Base-by-base conservation (phyloP, 2,329 filamentous ascomycete species). In the Beauveria sp. region DNA sequence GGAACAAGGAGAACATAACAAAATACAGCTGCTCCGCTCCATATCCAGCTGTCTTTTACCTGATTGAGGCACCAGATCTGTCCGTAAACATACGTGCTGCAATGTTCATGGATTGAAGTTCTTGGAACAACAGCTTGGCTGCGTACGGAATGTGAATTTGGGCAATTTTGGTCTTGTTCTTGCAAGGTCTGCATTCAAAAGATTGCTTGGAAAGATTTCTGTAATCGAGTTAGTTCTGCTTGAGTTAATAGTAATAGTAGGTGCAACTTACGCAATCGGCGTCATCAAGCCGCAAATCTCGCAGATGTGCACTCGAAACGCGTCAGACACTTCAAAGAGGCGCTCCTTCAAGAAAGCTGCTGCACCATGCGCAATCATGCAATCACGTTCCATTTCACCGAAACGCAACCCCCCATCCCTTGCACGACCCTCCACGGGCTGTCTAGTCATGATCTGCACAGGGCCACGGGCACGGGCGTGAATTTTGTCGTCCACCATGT, bases 401-500 rank as follows among this genome's bases (percentile, higher is more conserved):
- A 99, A 99, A 73, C 96, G 93, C 50, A 99, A 84, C 81, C 95
- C 95, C 83, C 95, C 95, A 74, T 99, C 96, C 77, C 96, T 83
- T 3, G 95, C 95, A 85, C 96, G 90, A 89, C 95, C 95, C 78
- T 99, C 95, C 16, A 99, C 95, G 20, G 95, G 95, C 76, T 99
- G 95, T 62, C 96, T 84, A 3, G 95, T 99, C 79, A 99, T 85
- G 71, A 99, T 99, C 77, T 99, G 95, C 24, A 96, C 90, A 1
- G 95, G 95, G 42, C 96, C 95, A 73, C 95, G 89, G 16, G 96
- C 95, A 77, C 96, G 90, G n/a, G 95, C 96, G 78, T 99, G 95
- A 69, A 99, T 99, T 84, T 99, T 99, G 82, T 99, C 95, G 75
- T 99, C 95, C 68, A 99, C 96, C 96, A 99, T 99, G 79, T 99